These are phyloP conservation scores for Lyophyllum shimeji DNA, from an alignment of 768 basidiomycete species.

Conservation along the genomic window DNA sequence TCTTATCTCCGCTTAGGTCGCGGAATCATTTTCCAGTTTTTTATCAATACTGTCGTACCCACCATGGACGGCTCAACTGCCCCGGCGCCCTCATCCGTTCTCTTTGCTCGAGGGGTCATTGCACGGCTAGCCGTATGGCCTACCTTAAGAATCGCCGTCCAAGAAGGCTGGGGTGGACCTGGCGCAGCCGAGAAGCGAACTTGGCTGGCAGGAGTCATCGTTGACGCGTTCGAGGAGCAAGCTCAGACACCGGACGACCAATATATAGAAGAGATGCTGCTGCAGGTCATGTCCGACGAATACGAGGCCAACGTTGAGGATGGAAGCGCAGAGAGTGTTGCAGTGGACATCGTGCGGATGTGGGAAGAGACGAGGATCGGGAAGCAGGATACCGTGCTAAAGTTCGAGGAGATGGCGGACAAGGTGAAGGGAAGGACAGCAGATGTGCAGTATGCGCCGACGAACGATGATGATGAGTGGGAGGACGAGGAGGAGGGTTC, in stretches of 20 bases:
- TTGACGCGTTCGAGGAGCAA: slow-evolving; percentile 73
- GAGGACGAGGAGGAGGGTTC: slow-evolving; percentile 33
- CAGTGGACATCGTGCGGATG: slow-evolving; percentile 66
- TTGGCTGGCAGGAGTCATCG: slow-evolving; percentile 81
- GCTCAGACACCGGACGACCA: slow-evolving; percentile 53
- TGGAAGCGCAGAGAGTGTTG: slow-evolving; percentile 73
- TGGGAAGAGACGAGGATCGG: slow-evolving; percentile 57
- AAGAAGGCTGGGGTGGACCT: slow-evolving; percentile 85
- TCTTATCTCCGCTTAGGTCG: slow-evolving; percentile 10
- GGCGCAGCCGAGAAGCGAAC: slow-evolving; percentile 68
- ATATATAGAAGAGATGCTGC: slow-evolving; percentile 79
- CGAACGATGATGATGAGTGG: slow-evolving; percentile 37
- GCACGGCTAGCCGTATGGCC: slow-evolving; percentile 85
- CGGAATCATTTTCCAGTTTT: not conserved
- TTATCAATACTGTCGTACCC: not conserved
- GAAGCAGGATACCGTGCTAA: slow-evolving; percentile 47
- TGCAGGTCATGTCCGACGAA: slow-evolving; percentile 86
- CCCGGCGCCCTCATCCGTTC: slow-evolving; percentile 49
- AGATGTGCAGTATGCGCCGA: slow-evolving; percentile 43
- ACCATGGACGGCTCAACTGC: slow-evolving; percentile 23
- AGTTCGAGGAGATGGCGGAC: slow-evolving; percentile 67
- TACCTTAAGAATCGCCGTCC: slow-evolving; percentile 82
- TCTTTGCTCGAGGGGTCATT: slow-evolving; percentile 86
- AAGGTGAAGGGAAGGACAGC: slow-evolving; percentile 56
- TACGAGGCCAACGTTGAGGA: slow-evolving; percentile 87